Percentiles rank a stretch among this genome's conserved stretches.
Evolutionary conservation across 371 early-diverging fungal species (phyloP).

Genomic region (Capillidium heterosporum): DNA sequence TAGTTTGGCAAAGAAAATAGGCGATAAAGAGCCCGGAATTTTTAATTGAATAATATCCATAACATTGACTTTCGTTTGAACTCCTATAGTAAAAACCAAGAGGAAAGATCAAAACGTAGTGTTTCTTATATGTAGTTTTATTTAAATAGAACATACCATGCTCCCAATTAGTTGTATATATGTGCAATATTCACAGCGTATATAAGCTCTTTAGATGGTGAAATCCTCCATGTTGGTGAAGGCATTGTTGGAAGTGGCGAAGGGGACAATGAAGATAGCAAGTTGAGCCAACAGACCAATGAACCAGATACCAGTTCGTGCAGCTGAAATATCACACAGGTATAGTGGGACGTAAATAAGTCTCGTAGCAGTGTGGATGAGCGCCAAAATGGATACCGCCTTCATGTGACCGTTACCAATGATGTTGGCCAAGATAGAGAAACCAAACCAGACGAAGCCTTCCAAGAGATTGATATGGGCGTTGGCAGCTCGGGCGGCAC

Average conservation of each 20-base stretch:
- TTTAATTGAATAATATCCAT: too few relatives aligned
- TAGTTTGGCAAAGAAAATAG: too few relatives aligned
- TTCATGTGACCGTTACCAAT: not conserved
- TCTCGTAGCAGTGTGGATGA: not conserved
- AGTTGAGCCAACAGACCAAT: not conserved
- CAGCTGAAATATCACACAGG: not conserved
- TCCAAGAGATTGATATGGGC: conserved; percentile 5
- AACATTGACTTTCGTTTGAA: too few relatives aligned
- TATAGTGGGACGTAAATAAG: conserved; percentile 1
- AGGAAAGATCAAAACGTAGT: too few relatives aligned
- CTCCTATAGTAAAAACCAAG: too few relatives aligned
- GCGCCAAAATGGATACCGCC: not conserved
- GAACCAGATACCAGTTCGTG: not conserved
- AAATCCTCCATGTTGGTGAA: too few relatives aligned
- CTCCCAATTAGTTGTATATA: too few relatives aligned
- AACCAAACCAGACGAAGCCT: conserved; percentile 5
- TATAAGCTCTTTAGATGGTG: too few relatives aligned
- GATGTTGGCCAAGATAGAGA: not conserved
- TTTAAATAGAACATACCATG: too few relatives aligned
- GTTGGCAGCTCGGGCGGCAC: not conserved
- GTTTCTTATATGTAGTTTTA: too few relatives aligned
- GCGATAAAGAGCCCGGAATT: too few relatives aligned
- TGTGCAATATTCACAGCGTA: too few relatives aligned
- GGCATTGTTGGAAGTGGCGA: not conserved
- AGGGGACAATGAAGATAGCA: conserved; percentile 4